Evolutionary conservation across 1,284 basidiomycete genomes (phyloP).

Genomic region (Wolfiporia cocos): DNA sequence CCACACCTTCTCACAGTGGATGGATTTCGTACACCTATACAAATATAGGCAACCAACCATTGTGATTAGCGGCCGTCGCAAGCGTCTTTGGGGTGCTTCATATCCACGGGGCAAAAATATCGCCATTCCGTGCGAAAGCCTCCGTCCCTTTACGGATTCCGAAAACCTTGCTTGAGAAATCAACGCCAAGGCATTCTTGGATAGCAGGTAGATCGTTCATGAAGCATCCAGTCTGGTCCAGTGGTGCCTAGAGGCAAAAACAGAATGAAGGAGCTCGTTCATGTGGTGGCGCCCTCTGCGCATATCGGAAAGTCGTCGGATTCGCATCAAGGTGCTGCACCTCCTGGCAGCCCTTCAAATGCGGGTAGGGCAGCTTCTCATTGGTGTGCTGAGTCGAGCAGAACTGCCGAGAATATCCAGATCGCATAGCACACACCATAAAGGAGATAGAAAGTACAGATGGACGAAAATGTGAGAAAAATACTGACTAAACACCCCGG

Average conservation of each 20-base stretch:
- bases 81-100: too few species aligned
- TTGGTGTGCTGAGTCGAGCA: not conserved
- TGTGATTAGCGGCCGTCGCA: too few species aligned
- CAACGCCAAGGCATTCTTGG: not conserved
- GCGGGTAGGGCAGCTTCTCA: not conserved
- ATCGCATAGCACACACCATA: not conserved
- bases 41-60: too few species aligned
- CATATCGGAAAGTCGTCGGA: slow-evolving; percentile 2
- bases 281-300: not conserved
- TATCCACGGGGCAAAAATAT: too few species aligned
- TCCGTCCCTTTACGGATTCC: not conserved
- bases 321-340: not conserved
- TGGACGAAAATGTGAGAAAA: not conserved
- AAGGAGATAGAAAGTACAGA: slow-evolving; percentile 1
- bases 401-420: not conserved
- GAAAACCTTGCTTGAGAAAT: not conserved
- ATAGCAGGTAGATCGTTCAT: not conserved
- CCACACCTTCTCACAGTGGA: too few species aligned
- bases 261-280: not conserved
- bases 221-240: slow-evolving; percentile 2
- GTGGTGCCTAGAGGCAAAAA: not conserved
- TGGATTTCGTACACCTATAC: too few species aligned
- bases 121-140: not conserved
- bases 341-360: not conserved
- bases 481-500: slow-evolving; percentile 6